Evolutionary conservation across 2,329 filamentous ascomycete genomes (phyloP).

Genomic region (Colletotrichum chlorophyti): DNA sequence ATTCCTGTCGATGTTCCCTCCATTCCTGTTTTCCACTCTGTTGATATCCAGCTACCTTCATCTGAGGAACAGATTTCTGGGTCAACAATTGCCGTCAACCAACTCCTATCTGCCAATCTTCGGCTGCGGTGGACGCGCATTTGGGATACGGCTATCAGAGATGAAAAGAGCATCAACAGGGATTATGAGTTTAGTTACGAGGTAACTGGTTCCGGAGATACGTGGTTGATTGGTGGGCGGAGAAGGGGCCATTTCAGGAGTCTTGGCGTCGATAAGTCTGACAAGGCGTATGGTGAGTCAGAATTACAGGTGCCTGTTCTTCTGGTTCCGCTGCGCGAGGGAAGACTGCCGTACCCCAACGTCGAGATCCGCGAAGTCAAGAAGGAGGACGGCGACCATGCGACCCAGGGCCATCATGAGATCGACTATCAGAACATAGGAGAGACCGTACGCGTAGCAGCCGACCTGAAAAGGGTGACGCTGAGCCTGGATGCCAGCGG

Average conservation of each 20-base stretch:
- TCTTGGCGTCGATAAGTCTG: constrained; percentile 42
- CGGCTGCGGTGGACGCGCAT: constrained; percentile 67
- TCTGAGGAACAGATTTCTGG: constrained; percentile 28
- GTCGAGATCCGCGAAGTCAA: constrained; percentile 77
- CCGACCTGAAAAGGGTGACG: constrained; percentile 75
- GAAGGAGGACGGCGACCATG: constrained; percentile 34
- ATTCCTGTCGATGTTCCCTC: constrained; percentile 92
- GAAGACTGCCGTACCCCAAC: constrained; percentile 77
- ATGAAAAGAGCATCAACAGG: constrained; percentile 23
- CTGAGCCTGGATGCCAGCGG: constrained; percentile 75
- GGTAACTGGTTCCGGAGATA: constrained; percentile 73
- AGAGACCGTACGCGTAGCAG: constrained; percentile 77
- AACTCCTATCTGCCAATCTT: constrained; percentile 69
- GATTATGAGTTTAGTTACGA: constrained; percentile 83
- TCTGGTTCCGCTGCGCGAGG: constrained; percentile 80
- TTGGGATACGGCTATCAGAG: constrained; percentile 60
- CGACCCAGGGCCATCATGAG: constrained; percentile 61
- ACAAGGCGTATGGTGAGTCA: constrained; percentile 47
- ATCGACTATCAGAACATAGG: constrained; percentile 81
- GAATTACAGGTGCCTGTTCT: constrained; percentile 71
- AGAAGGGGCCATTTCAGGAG: constrained; percentile 80
- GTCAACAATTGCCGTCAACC: constrained; percentile 64
- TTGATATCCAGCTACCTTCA: constrained; percentile 59
- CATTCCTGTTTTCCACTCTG: constrained; percentile 82
- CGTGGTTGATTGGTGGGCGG: constrained; percentile 86